Conservation (phyloP, 352 stramenopile genomes). For the Peronospora farinosa region DNA sequence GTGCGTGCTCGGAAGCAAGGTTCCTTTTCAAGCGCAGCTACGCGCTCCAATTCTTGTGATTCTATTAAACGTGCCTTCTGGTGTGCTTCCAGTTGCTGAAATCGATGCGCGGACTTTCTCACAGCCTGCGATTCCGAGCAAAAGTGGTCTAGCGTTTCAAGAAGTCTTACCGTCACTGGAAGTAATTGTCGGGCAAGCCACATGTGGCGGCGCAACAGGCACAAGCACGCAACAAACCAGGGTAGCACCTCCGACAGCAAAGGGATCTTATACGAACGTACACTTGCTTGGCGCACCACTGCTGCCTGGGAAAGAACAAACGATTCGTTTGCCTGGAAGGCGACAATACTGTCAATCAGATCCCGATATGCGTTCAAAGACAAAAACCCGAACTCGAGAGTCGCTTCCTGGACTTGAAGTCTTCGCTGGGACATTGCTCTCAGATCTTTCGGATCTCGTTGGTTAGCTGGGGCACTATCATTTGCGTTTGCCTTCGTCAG, state of each 20-base stretch:
- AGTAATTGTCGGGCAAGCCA: conserved; percentile 73
- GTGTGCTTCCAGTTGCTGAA: conserved; percentile 56
- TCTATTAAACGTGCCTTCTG: conserved; percentile 58
- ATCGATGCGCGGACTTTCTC: conserved; percentile 51
- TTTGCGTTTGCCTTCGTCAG: conserved; percentile 40
- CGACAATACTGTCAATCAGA: conserved; percentile 38
- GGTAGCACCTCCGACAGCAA: conserved; percentile 62
- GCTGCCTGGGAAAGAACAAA: conserved; percentile 29
- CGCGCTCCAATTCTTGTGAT: conserved; percentile 55
- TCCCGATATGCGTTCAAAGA: conserved; percentile 57
- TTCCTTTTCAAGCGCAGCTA: conserved; percentile 44
- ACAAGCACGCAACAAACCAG: conserved; percentile 75
- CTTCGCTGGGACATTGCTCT: conserved; percentile 20
- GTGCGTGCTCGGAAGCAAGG: conserved; percentile 38
- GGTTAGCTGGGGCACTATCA: conserved; percentile 3
- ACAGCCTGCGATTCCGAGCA: conserved; percentile 61
- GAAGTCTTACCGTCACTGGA: conserved; percentile 53
- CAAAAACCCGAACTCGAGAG: conserved; percentile 55
- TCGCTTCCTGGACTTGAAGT: conserved; percentile 62
- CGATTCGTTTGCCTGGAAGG: conserved; percentile 45
- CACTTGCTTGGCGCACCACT: conserved; percentile 28
- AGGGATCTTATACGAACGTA: conserved; percentile 38
- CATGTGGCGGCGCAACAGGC: conserved; percentile 69
- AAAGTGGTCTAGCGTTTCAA: conserved; percentile 64
- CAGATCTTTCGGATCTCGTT: conserved; percentile 9